A percentile compares a stretch with the other conserved stretches of the same genome.
phyloP scores from a whole-genome alignment of 225 moss, liverwort and hornwort genomes.

The Marchantia polymorpha region DNA sequence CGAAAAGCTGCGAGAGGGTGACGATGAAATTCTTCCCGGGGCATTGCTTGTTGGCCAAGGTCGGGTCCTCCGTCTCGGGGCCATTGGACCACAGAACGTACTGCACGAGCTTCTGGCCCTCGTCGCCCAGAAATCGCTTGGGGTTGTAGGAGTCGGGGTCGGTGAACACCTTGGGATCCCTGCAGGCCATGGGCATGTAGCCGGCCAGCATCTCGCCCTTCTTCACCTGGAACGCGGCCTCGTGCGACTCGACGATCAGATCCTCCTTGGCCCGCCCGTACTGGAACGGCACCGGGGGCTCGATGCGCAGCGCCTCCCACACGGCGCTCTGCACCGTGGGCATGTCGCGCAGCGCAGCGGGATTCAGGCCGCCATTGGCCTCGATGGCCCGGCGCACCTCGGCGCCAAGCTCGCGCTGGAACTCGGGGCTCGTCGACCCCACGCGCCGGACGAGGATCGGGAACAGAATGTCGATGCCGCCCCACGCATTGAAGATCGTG shows the following conservation, averaged over 20 bases:
- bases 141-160: slow-evolving; percentile 42
- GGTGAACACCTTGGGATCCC: slow-evolving; percentile 55
- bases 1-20: slow-evolving; percentile 35
- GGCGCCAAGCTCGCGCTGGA: slow-evolving; percentile 40
- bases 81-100: slow-evolving; percentile 81
- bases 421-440: slow-evolving; percentile 31
- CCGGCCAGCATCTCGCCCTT: slow-evolving; percentile 70
- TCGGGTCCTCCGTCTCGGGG: slow-evolving; percentile 43
- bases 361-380: slow-evolving; percentile 38
- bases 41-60: slow-evolving; percentile 59
- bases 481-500: slow-evolving; percentile 38
- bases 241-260: slow-evolving; percentile 42
- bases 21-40: slow-evolving; percentile 62
- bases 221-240: slow-evolving; percentile 47
- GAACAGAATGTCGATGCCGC: slow-evolving; percentile 32
- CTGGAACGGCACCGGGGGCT: slow-evolving; percentile 50
- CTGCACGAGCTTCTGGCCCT: slow-evolving; percentile 58
- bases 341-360: slow-evolving; percentile 40
- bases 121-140: slow-evolving; percentile 56
- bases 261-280: slow-evolving; percentile 52
- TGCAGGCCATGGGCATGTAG: slow-evolving; percentile 47
- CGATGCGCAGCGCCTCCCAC: slow-evolving; percentile 49
- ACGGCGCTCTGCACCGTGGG: slow-evolving; percentile 40
- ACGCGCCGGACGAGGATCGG: slow-evolving; percentile 23
- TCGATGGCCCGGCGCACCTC: slow-evolving; percentile 41